phyloP scores from a whole-genome alignment of 2,329 filamentous ascomycete species.

The Claviceps purpurea region DNA sequence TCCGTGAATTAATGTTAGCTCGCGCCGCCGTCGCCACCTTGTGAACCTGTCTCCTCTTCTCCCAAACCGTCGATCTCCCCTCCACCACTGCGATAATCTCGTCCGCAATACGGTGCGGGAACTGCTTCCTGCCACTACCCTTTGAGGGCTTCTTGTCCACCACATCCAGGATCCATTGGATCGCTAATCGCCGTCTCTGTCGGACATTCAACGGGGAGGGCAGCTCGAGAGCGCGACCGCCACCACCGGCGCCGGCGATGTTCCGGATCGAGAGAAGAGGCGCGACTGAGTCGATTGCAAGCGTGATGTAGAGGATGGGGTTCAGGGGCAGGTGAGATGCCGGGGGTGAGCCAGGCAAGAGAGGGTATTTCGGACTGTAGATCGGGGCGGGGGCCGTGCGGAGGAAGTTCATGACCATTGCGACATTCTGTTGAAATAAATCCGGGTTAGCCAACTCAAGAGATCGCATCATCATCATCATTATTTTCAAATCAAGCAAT shows the following conservation, averaged over 20 bases:
- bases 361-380: slow-evolving; percentile 54
- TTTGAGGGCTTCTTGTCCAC: slow-evolving; percentile 64
- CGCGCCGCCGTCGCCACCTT: slow-evolving; percentile 67
- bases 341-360: slow-evolving; percentile 66
- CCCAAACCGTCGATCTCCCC: slow-evolving; percentile 74
- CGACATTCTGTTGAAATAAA: slow-evolving; percentile 54
- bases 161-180: slow-evolving; percentile 81
- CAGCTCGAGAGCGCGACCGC: slow-evolving; percentile 71
- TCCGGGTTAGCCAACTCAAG: slow-evolving; percentile 1
- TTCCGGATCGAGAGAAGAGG: slow-evolving; percentile 71
- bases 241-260: slow-evolving; percentile 68
- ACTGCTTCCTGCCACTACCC: slow-evolving; percentile 57
- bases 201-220: slow-evolving; percentile 63
- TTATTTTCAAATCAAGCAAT: neutral
- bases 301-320: slow-evolving; percentile 75
- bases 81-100: slow-evolving; percentile 82
- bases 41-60: slow-evolving; percentile 63
- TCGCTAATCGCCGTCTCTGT: slow-evolving; percentile 64
- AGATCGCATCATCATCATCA: too few species aligned
- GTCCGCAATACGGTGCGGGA: slow-evolving; percentile 67
- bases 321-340: slow-evolving; percentile 72
- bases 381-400: slow-evolving; percentile 72
- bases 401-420: slow-evolving; percentile 67
- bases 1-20: slow-evolving; percentile 49
- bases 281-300: slow-evolving; percentile 85